Percentiles rank a stretch among this genome's conserved stretches.
Evolutionary conservation across 2,329 filamentous ascomycete species (phyloP).

Genomic region (Lasiodiplodia theobromae): DNA sequence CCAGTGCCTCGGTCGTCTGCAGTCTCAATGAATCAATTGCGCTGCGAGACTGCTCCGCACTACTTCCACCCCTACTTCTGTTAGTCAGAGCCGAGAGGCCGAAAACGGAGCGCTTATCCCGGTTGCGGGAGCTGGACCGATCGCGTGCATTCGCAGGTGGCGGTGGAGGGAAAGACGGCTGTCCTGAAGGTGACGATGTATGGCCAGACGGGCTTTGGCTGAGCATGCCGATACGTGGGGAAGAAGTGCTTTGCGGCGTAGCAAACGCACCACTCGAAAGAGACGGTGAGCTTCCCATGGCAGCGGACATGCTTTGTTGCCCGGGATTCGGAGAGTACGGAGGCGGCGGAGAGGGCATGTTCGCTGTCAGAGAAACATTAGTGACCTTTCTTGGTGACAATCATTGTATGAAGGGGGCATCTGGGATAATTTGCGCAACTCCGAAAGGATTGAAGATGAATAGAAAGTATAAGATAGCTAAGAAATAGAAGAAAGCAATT

Average conservation of each 20-base stretch:
- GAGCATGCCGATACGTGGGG: conserved; percentile 42
- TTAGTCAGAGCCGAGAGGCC: conserved; percentile 47
- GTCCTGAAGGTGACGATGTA: conserved; percentile 40
- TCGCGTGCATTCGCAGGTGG: conserved; percentile 42
- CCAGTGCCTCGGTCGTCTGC: conserved; percentile 48
- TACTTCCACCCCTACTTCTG: conserved; percentile 38
- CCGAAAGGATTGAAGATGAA: not conserved
- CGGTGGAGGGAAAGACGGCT: conserved; percentile 49
- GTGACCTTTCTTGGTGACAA: conserved; percentile 28
- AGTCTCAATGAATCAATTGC: conserved; percentile 49
- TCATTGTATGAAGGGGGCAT: not conserved
- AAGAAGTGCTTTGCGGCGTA: conserved; percentile 22
- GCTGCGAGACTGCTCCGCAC: conserved; percentile 35
- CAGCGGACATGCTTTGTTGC: conserved; percentile 45
- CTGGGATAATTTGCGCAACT: not conserved
- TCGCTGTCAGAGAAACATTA: conserved; percentile 42
- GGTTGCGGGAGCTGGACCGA: conserved; percentile 45
- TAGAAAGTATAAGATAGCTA: not conserved
- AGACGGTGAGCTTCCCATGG: conserved; percentile 40
- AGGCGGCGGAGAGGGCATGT: conserved; percentile 58
- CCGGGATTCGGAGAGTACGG: conserved; percentile 57
- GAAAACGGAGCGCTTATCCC: conserved; percentile 48
- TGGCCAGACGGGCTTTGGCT: conserved; percentile 38
- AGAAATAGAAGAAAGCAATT: conserved; percentile 32
- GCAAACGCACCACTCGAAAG: conserved; percentile 44